Evolutionary conservation across 805 yeast species (phyloP), one percentile per base, ranked within the genome.

Genomic region (Wickerhamomyces rabaulensis): DNA sequence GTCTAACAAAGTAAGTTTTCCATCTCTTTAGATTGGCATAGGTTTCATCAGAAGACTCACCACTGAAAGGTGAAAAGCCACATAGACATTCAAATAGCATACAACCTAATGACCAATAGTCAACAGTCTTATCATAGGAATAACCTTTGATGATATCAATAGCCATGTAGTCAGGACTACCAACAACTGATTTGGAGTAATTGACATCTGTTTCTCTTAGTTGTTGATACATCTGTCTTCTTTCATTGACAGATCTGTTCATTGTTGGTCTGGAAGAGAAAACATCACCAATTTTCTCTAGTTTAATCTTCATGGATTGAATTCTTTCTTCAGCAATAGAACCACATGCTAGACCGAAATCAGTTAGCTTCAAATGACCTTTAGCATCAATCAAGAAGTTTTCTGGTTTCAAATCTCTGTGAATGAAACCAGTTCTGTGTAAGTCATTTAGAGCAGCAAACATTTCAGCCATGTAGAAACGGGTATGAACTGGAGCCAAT

Each of bases 141-240:
- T 85, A 86, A 8, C 99, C 99, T 40, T 56, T 61, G 45, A 94
- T 77, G 12, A 94, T 98, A 66, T 94, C 99, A 43, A 94, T 74
- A 1, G 99, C 99, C 99, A 94, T 94, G 63, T 94, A 94, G 66
- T 94, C 99, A 1, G 99, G 99, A 6, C 96, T 87, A 1, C 99
- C 99, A 15, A 94, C 99, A 56, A 92, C 88, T 1, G 97, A 89
- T 58, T 88, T 87, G 16, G 99, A 98, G 60, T 86, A 84, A 57
- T 87, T 89, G 49, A 87, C 76, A 57, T 90, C 96, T 6, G 64
- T 61, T 49, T 80, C 84, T 54, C 95, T 79, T 45, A 84, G 64
- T n/a, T 84, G 81, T 52, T 87, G 81, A 67, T 91, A 94, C 62
- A 90, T 72, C 58, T 79, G 76, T 67, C 92, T 96, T 68, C 99